Percentiles rank a stretch among this genome's conserved stretches.
Conservation (phyloP, 257 asterid species). For the Paulownia fortunei region DNA sequence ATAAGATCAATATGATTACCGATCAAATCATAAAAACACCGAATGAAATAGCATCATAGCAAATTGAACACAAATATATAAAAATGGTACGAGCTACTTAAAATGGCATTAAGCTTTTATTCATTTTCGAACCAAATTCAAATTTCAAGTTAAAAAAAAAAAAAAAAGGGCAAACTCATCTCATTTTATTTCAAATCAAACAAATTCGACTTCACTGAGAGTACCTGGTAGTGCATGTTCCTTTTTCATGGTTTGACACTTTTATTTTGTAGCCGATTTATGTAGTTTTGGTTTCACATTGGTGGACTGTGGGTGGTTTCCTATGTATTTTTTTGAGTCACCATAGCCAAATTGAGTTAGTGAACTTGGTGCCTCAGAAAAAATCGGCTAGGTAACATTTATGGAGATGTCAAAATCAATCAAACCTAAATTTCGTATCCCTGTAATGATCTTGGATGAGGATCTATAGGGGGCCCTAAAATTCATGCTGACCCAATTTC, state of each 20-base stretch:
- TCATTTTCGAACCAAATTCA: no score
- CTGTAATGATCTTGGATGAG: not conserved
- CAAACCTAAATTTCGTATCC: not conserved
- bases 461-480: not conserved
- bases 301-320: not conserved
- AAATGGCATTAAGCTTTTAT: no score
- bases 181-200: no score
- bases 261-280: not conserved
- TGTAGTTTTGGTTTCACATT: not conserved
- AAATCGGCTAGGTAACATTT: not conserved
- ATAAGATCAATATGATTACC: no score
- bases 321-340: not conserved
- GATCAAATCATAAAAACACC: no score
- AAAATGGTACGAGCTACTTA: no score
- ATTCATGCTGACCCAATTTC: not conserved
- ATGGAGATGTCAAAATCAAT: not conserved
- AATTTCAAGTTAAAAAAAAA: no score
- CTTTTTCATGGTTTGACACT: not conserved
- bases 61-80: no score
- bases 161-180: no score
- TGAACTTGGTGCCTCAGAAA: not conserved
- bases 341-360: not conserved
- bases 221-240: not conserved
- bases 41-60: no score
- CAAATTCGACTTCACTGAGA: not conserved